Base-by-base conservation (phyloP, 768 basidiomycete genomes). In the Clathrus columnatus region DNA sequence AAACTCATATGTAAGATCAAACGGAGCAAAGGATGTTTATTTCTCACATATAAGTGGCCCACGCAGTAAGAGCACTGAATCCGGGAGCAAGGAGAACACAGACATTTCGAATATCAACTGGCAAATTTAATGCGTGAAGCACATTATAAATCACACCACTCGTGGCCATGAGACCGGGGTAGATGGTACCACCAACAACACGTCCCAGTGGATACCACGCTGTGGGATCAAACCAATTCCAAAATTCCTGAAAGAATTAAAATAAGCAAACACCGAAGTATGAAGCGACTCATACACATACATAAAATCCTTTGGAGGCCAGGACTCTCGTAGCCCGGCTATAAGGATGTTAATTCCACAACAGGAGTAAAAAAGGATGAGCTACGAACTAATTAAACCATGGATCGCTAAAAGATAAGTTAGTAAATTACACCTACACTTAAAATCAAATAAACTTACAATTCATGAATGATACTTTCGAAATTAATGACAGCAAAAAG, bases 201-300 rank as follows among this genome's bases (percentile, higher is more conserved):
- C 96, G 91, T 45, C 96, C 96, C 0, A 99, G 83, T 10, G 96
- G 96, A 64, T 99, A 98, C 96, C 96, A 99, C 62, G 95, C 95
- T 3, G 95, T 96, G 20, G 94, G 94, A 71, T 99, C 96, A 67
- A 99, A 99, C 96, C 96, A 99, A 67, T 99, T 99, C 96, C 96
- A 99, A 73, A 99, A 98, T 83, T 89, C 95, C 92, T 96, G 59
- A 53, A 14, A 30, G 51, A 5, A 29, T 57, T n/a, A n/a, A n/a
- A n/a, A 36, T 29, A 51, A 44, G 61, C 43, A 62, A 52, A 24
- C 47, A n/a, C 7, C 52, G 4, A 17, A 3, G n/a, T 5, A 28
- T 28, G 5, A 29, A 8, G 6, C 11, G 42, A 48, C n/a, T 14
- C 17, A 10, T 52, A 17, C 1, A 73, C 89, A 56, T 60, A 95